phyloP scores from a whole-genome alignment of 2,329 filamentous ascomycete genomes.

The Bipolaris cookei region DNA sequence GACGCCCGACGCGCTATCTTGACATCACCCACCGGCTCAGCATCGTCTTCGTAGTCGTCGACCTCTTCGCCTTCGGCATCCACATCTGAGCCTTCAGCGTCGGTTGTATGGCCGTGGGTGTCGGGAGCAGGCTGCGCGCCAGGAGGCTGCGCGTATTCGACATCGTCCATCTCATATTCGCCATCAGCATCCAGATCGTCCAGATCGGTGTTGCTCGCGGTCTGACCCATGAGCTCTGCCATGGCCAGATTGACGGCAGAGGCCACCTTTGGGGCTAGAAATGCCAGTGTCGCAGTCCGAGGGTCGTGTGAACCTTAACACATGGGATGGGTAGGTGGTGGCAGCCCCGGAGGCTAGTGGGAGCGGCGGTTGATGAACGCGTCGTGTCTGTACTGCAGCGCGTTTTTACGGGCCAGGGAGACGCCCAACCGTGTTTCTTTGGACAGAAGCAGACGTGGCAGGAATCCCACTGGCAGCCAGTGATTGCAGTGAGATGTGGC shows the following conservation, averaged over 20 bases:
- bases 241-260: conserved; percentile 51
- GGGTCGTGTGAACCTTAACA: conserved; percentile 23
- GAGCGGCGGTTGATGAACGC: conserved; percentile 37
- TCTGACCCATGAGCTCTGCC: conserved; percentile 50
- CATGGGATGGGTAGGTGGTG: conserved; percentile 33
- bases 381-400: conserved; percentile 36
- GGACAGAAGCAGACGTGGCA: conserved; percentile 13
- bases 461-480: background rate
- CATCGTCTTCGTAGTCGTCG: conserved; percentile 62
- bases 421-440: conserved; percentile 13
- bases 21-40: conserved; percentile 52
- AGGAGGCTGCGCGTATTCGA: conserved; percentile 36
- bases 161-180: conserved; percentile 50
- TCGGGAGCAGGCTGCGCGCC: conserved; percentile 27
- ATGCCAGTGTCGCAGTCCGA: conserved; percentile 43
- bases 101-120: conserved; percentile 44
- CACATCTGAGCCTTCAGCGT: conserved; percentile 52
- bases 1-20: conserved; percentile 46
- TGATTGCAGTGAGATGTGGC: conserved; percentile 20
- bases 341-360: conserved; percentile 30
- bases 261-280: conserved; percentile 48
- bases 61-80: conserved; percentile 53
- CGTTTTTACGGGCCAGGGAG: conserved; percentile 28
- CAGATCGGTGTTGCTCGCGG: conserved; percentile 38
- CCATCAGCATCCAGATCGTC: conserved; percentile 50